Conservation (phyloP, 192 early-diverging fungal genomes). For the Ambispora gerdemannii region DNA sequence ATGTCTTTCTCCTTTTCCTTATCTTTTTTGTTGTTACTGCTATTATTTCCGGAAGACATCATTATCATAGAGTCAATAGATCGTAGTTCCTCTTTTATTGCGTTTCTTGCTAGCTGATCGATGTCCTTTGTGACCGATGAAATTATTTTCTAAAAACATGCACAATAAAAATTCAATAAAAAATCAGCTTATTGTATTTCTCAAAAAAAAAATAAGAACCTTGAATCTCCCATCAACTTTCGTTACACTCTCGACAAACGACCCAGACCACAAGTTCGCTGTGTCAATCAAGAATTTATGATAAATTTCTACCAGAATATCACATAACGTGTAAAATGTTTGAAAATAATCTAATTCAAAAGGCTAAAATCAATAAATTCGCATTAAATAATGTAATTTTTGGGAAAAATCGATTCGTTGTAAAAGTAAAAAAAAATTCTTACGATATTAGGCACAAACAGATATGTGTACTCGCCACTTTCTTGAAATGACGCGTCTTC, state of each 20-base stretch:
- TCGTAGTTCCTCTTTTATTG: constrained; percentile 58
- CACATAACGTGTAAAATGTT: constrained; percentile 63
- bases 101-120: constrained; percentile 58
- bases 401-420: background rate
- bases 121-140: constrained; percentile 62
- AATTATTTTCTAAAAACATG: constrained; percentile 51
- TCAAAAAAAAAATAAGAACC: too few species aligned
- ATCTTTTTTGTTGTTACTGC: too few species aligned
- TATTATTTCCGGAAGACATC: too few species aligned
- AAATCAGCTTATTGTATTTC: too few species aligned
- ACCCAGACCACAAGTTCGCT: constrained; percentile 38
- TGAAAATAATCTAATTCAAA: constrained; percentile 69
- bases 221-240: constrained; percentile 66
- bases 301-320: constrained; percentile 61
- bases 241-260: constrained; percentile 59
- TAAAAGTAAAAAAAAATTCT: constrained; percentile 21
- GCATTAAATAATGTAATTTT: background rate
- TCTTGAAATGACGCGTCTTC: constrained; percentile 38
- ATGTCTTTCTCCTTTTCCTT: too few species aligned
- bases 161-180: background rate
- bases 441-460: constrained; percentile 44
- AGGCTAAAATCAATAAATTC: constrained; percentile 37
- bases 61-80: constrained; percentile 55
- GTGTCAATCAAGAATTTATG: constrained; percentile 40
- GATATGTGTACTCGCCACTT: constrained; percentile 41